A percentile compares a stretch with the other conserved stretches of the same genome.
Conservation (phyloP, 106 monocot genomes). For the Posidonia australis region DNA sequence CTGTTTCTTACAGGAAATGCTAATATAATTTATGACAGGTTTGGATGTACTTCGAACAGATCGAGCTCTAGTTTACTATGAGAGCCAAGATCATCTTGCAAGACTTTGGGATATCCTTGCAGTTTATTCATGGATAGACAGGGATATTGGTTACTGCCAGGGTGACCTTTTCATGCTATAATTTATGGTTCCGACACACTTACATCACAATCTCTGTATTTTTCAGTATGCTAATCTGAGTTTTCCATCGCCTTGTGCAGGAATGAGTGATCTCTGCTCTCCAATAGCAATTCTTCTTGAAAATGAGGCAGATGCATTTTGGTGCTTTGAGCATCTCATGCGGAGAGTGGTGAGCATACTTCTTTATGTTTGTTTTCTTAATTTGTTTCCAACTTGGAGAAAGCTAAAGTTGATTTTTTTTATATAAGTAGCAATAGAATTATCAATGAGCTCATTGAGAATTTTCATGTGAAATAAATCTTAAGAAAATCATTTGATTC, state of each 20-base stretch:
- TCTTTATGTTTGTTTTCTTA: neutral
- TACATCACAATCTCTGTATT: conserved; percentile 1
- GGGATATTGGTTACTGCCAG: conserved; percentile 88
- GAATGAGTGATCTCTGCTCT: conserved; percentile 97
- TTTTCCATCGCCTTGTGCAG: conserved; percentile 15
- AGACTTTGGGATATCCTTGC: conserved; percentile 82
- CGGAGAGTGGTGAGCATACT: conserved; percentile 38
- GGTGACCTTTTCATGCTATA: conserved; percentile 24
- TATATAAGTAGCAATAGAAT: no score
- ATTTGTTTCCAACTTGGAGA: no score
- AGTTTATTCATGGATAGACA: conserved; percentile 88
- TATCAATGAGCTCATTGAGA: no score
- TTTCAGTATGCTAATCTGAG: conserved; percentile 4
- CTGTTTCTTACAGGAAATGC: neutral
- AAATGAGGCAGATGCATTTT: conserved; percentile 93
- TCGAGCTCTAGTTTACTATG: conserved; percentile 67
- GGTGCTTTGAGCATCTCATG: conserved; percentile 96
- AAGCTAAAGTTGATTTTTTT: no score
- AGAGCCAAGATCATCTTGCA: conserved; percentile 50
- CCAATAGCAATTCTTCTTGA: conserved; percentile 72
- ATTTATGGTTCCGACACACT: neutral
- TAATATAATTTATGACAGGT: conserved; percentile 29
- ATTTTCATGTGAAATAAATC: no score
- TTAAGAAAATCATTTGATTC: no score
- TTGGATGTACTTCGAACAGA: conserved; percentile 86